Conservation (phyloP, 2,329 filamentous ascomycete species). For the Erysiphe neolycopersici region DNA sequence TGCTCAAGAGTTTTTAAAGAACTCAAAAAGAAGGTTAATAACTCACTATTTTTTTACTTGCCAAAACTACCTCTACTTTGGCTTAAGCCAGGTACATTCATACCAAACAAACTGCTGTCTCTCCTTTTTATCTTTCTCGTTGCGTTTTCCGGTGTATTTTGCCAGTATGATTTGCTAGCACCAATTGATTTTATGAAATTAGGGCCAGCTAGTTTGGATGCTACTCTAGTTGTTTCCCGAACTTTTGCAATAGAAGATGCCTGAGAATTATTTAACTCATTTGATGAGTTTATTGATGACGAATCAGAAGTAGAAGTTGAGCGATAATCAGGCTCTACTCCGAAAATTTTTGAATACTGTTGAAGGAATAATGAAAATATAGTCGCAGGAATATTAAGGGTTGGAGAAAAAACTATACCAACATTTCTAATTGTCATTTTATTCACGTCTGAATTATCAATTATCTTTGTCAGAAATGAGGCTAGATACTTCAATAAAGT, state of each 20-base stretch:
- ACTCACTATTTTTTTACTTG: constrained; percentile 1
- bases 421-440: constrained; percentile 98
- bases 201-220: background rate
- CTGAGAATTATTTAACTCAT: constrained; percentile 11
- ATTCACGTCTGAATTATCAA: constrained; percentile 70
- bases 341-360: constrained; percentile 70
- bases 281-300: constrained; percentile 5
- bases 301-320: constrained; percentile 15
- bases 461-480: constrained; percentile 71
- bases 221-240: constrained; percentile 8
- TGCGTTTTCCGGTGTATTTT: constrained; percentile 7
- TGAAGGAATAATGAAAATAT: constrained; percentile 86
- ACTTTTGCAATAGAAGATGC: constrained; percentile 12
- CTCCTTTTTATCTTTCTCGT: constrained; percentile 22
- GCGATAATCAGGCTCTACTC: constrained; percentile 37
- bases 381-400: constrained; percentile 81
- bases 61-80: constrained; percentile 10
- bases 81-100: constrained; percentile 18
- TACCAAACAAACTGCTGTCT: constrained; percentile 31
- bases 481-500: constrained; percentile 64
- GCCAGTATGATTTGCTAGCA: background rate
- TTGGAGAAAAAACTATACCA: constrained; percentile 93
- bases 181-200: background rate
- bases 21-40: no score
- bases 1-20: no score